Base-by-base conservation (phyloP, 192 early-diverging fungal genomes). In the Jimgerdemannia flammicorona region DNA sequence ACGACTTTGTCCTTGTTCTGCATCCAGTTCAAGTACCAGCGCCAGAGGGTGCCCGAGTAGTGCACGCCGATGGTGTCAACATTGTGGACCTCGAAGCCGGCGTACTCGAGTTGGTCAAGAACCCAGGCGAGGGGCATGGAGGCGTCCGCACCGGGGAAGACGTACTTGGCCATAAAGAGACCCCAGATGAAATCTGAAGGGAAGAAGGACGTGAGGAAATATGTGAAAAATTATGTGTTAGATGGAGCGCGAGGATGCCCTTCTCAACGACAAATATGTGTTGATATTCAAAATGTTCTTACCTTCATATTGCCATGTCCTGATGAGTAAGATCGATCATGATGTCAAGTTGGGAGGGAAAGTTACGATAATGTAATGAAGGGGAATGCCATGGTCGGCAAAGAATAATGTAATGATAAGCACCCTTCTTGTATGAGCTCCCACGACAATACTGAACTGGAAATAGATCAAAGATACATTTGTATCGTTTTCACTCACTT, bases 1-100 rank as follows among this genome's bases (percentile, higher is more conserved):
- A 89, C 83, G 68, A 99, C 92, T 72, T 85, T 75, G 44, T 94
- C 96, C 87, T 93, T 92, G 90, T 97, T 98, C 74, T 90, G 83
- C 89, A 96, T 88, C 97, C 97, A 99, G 92, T 99, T 99, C 78
- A 91, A 79, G 90, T 99, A 99, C 97, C 97, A 99, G 77, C 92
- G 89, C 82, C 90, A 89, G 73, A 99, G 90, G 59, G 97, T 99
- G 42, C 92, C 93, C 70, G 96, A 97, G 91, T 99, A 99, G 86
- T 99, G 97, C 54, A 98, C 93, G 71, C 97, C 97, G 18, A 99
- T 89, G 40, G 96, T 99, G 72, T 97, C 95, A 68, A 88, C 80
- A 75, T 87, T 88, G 75, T 92, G 89, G 71, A 99, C 88, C 86
- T 99, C 97, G 80, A 97, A 99, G 59, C 97, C 97, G 65, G 95